Base-by-base conservation (phyloP, 1,284 basidiomycete genomes). In the Schizophyllum commune region DNA sequence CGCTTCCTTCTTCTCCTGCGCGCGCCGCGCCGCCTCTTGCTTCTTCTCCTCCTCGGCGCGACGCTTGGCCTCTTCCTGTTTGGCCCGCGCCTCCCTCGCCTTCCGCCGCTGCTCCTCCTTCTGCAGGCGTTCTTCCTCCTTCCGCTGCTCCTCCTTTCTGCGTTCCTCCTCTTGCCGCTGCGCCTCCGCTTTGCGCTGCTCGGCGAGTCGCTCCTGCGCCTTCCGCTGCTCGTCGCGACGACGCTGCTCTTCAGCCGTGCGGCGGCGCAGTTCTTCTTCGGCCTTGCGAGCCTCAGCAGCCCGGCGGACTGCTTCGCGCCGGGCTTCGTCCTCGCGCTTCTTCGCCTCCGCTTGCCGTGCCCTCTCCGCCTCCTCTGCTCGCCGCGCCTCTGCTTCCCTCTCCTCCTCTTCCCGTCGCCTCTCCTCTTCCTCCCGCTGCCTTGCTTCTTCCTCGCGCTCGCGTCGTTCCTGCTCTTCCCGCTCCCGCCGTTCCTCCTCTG, bases 151-250 rank as follows among this genome's bases (percentile, higher is more conserved):
- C 4, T 58, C 53, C 20, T 57, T 63, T 51, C 62, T 59, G 58
- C 58, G 62, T 57, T 51, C 60, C 58, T 64, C 65, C 53, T 56
- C 60, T 55, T 61, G 62, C 52, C 47, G 47, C 59, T 59, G 60
- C 47, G 58, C 32, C 34, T 63, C 60, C 6, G 58, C 61, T 60
- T 67, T 47, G 9, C 39, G 39, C 8, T 11, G 13, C 13, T 47
- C 39, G 39, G 9, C 39, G 39, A 47, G 39, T 8, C 39, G 39
- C 17, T 47, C 39, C 39, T 47, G 57, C 39, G 55, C 21, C 52
- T 55, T 60, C 17, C 60, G 60, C 19, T 57, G 34, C 19, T 58
- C 60, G 2, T 57, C 32, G 20, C 27, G 22, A 8, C 32, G 54
- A 13, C 22, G 56, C 20, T 32, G 22, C 27, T 33, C 22, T 13